A percentile compares a stretch with the other conserved stretches of the same genome.
phyloP scores from a whole-genome alignment of 192 early-diverging fungal genomes.

The Backusella liffmaniae region DNA sequence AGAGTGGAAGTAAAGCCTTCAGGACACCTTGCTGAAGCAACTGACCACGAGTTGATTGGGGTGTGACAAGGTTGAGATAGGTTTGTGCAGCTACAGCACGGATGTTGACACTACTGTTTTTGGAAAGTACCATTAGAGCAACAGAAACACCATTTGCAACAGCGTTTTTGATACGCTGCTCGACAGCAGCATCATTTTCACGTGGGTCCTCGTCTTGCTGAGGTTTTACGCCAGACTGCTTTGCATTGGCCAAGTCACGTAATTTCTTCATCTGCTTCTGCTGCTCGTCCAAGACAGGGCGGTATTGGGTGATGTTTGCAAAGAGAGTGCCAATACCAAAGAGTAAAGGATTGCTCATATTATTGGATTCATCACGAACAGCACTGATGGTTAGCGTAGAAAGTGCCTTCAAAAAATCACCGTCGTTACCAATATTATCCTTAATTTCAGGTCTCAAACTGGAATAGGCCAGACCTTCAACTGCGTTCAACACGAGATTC shows the following conservation, averaged over 20 bases:
- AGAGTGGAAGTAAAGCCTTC: slow-evolving; percentile 56
- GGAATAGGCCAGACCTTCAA: slow-evolving; percentile 85
- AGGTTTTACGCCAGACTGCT: background rate
- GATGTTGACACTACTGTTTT: slow-evolving; percentile 56
- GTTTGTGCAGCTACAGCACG: slow-evolving; percentile 64
- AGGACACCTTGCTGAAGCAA: slow-evolving; percentile 85
- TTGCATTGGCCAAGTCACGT: slow-evolving; percentile 31
- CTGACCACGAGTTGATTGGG: slow-evolving; percentile 64
- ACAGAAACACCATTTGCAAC: slow-evolving; percentile 59
- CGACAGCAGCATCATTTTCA: slow-evolving; percentile 62
- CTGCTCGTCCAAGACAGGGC: slow-evolving; percentile 68
- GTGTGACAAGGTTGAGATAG: slow-evolving; percentile 70
- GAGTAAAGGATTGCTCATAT: slow-evolving; percentile 47
- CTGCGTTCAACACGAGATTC: slow-evolving; percentile 49
- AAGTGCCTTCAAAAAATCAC: slow-evolving; percentile 54
- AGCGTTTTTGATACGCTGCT: slow-evolving; percentile 51
- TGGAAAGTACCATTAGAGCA: slow-evolving; percentile 51
- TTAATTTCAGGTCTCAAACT: slow-evolving; percentile 68
- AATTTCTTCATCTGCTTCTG: slow-evolving; percentile 81
- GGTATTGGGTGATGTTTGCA: slow-evolving; percentile 72
- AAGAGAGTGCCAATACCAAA: slow-evolving; percentile 78
- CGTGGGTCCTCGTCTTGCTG: slow-evolving; percentile 41
- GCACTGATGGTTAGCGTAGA: slow-evolving; percentile 48
- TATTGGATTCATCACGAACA: slow-evolving; percentile 31
- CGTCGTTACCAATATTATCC: slow-evolving; percentile 63